Evolutionary conservation across 768 basidiomycete genomes (phyloP), one percentile per base, ranked within the genome.

Genomic region (Psilocybe tampanensis): DNA sequence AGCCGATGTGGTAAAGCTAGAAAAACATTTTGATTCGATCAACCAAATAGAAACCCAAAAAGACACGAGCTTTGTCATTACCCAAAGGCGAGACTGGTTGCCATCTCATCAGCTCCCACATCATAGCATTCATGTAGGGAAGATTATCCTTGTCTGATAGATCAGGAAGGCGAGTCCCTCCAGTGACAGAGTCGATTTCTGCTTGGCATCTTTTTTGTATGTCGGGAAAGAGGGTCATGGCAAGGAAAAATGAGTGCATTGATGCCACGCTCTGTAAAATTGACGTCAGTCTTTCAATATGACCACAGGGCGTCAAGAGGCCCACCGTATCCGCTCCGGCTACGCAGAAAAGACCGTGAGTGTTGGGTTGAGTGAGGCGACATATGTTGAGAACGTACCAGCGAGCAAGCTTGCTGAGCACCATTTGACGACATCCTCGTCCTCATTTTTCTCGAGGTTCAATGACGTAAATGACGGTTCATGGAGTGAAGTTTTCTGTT

Each of bases 61-160:
- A 17, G 6, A 36, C 7, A 44, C 21, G 3, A 12, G 32, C 0
- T 1, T n/a, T 18, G 12, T 19, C 61, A 71, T 15, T 52, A 75
- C 78, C 74, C 7, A 72, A 45, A 2, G 75, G 75, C 0, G 62
- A 61, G 1, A 70, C 62, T 24, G 65, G 63, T 21, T 70, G 65
- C 74, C 74, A 75, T 18, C 76, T 60, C 19, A 71, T 61, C 0
- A 69, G 60, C 57, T 79, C 77, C 55, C 71, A 73, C 29, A 77
- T 65, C 4, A 74, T 47, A 0, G 74, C 75, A 22, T 64, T 65
- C 11, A 74, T 57, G 44, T 74, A 78, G 0, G 75, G 74, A 3
- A 79, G 59, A 13, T 61, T 26, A 1, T 54, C 54, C 2, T 66
- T 58, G 55, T 78, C 77, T 18, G 60, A 66, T 26, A 74, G 61